Percentiles rank a stretch among this genome's conserved stretches.
Evolutionary conservation across 2,329 filamentous ascomycete species (phyloP).

Genomic region (Acephala macrosclerotiorum): DNA sequence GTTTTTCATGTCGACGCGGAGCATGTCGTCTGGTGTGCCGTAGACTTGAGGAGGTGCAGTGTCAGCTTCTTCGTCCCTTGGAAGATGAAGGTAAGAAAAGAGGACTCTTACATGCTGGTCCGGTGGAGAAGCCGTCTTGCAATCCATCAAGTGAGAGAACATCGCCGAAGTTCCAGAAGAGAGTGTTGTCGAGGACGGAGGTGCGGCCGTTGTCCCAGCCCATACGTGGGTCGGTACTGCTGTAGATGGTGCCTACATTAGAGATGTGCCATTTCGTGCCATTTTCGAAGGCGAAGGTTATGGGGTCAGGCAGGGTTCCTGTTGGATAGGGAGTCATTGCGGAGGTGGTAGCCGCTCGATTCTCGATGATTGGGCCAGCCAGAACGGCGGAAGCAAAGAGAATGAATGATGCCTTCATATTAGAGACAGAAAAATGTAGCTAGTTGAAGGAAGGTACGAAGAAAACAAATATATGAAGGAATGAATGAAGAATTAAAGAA

Average conservation of each 20-base stretch:
- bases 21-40: neutral
- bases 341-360: neutral
- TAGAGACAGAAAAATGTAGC: neutral
- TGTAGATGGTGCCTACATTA: conserved; percentile 7
- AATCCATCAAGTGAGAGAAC: neutral
- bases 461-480: neutral
- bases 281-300: conserved; percentile 1
- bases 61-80: neutral
- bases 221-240: neutral
- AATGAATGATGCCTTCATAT: neutral
- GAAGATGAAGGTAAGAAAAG: neutral
- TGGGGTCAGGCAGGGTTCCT: conserved; percentile 2
- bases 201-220: conserved; percentile 16
- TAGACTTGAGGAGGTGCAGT: neutral
- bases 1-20: conserved; percentile 3
- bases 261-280: conserved; percentile 13
- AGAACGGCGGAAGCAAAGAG: neutral
- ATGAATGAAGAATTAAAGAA: neutral
- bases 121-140: conserved; percentile 11
- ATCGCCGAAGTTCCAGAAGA: conserved; percentile 16
- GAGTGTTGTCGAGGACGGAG: conserved; percentile 5
- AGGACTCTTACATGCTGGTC: conserved; percentile 11
- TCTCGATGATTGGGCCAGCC: neutral
- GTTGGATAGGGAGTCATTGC: neutral
- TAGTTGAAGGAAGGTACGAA: neutral